phyloP scores from a whole-genome alignment of 2,329 filamentous ascomycete genomes.

The Didymosphaeria variabile region DNA sequence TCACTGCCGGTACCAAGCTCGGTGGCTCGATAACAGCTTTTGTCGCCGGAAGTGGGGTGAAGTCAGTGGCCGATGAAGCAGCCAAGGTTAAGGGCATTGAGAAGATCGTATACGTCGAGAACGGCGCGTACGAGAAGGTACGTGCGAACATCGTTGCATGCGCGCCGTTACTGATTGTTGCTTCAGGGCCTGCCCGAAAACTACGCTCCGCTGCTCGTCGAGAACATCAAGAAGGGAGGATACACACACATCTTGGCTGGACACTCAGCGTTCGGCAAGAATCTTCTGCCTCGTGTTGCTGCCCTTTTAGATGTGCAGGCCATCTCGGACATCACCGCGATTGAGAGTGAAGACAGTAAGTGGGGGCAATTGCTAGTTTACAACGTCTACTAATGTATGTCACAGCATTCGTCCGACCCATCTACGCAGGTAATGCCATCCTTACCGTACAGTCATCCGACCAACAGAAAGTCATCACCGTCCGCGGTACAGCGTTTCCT shows the following conservation, averaged over 20 bases:
- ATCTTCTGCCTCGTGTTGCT: constrained; percentile 87
- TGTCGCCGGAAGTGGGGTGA: constrained; percentile 81
- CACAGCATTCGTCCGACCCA: constrained; percentile 86
- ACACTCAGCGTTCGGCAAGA: constrained; percentile 97
- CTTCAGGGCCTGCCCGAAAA: constrained; percentile 83
- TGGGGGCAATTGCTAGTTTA: constrained; percentile 16
- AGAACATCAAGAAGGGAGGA: constrained; percentile 95
- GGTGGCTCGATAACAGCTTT: constrained; percentile 88
- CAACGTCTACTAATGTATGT: constrained; percentile 15
- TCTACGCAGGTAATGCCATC: constrained; percentile 98
- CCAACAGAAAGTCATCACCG: constrained; percentile 85
- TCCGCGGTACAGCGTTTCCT: constrained; percentile 91
- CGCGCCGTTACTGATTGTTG: constrained; percentile 18
- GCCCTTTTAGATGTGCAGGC: constrained; percentile 92
- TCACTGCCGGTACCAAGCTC: constrained; percentile 86
- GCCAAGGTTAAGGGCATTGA: constrained; percentile 90
- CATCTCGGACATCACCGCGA: constrained; percentile 87
- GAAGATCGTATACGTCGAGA: constrained; percentile 90
- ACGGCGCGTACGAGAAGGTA: constrained; percentile 90
- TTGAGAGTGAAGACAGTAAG: constrained; percentile 85
- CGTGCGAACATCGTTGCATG: background rate
- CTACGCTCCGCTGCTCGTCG: constrained; percentile 89
- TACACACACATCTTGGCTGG: constrained; percentile 92
- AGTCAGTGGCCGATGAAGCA: constrained; percentile 79
- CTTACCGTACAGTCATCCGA: constrained; percentile 93